Conservation (phyloP, 176 grass and related monocot species). For the Phoenix roebelenii region DNA sequence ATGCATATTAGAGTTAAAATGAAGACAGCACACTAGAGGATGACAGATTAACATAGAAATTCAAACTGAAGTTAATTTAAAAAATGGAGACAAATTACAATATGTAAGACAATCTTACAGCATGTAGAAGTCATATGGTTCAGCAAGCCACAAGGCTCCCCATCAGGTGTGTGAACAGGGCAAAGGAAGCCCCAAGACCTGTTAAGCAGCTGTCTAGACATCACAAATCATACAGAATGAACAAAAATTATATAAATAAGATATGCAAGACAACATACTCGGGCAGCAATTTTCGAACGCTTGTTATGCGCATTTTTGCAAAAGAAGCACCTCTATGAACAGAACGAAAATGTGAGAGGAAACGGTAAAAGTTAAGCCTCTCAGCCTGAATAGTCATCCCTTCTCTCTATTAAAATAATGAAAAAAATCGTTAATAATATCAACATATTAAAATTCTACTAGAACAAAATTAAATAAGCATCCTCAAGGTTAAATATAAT, state of each 20-base stretch:
- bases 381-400: slow-evolving; percentile 88
- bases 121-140: slow-evolving; percentile 87
- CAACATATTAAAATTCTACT: neutral
- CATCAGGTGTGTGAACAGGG: slow-evolving; percentile 94
- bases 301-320: slow-evolving; percentile 90
- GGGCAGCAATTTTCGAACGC: slow-evolving; percentile 86
- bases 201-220: slow-evolving; percentile 19
- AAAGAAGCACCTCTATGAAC: slow-evolving; percentile 92
- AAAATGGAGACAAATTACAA: no score
- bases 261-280: slow-evolving; percentile 46
- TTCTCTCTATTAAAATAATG: slow-evolving; percentile 61
- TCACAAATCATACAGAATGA: slow-evolving; percentile 7
- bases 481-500: no score
- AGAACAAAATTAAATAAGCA: no score
- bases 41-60: no score
- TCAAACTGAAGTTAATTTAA: no score
- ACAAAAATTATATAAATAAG: neutral
- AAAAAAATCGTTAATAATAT: slow-evolving; percentile 16
- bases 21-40: no score
- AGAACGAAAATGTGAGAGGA: slow-evolving; percentile 84
- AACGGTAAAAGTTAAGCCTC: slow-evolving; percentile 78
- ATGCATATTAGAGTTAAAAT: no score
- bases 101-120: slow-evolving; percentile 41
- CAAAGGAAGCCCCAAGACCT: slow-evolving; percentile 97
- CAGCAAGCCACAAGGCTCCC: slow-evolving; percentile 82